Percentiles rank a stretch among this genome's conserved stretches.
Evolutionary conservation across 805 yeast genomes (phyloP).

Genomic region (Cyberlindnera sargentensis): DNA sequence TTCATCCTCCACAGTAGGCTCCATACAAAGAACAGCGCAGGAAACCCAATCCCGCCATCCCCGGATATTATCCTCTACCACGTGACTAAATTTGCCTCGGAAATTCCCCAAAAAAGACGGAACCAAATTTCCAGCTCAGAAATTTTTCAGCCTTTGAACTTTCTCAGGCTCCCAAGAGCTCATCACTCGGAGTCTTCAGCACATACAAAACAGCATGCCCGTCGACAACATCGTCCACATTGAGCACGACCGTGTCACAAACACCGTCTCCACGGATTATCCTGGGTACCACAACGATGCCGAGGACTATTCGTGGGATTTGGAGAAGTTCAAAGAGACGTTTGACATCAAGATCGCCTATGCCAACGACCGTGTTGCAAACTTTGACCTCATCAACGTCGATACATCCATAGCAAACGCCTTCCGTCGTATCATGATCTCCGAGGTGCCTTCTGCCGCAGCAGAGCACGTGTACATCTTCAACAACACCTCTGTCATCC

Average conservation of each 20-base stretch:
- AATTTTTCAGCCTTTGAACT: too few relatives aligned
- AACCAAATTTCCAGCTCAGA: too few relatives aligned
- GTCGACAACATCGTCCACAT: conserved; percentile 64
- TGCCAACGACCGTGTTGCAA: conserved; percentile 62
- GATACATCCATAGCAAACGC: conserved; percentile 96
- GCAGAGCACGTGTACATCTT: conserved; percentile 86
- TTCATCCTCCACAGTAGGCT: too few relatives aligned
- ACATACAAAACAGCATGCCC: neutral
- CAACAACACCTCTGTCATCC: conserved; percentile 94
- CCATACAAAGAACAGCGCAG: too few relatives aligned
- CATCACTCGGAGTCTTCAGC: too few relatives aligned
- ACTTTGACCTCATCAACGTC: conserved; percentile 78
- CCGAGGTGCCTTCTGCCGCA: conserved; percentile 95
- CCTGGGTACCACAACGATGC: conserved; percentile 71
- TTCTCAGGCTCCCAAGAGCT: too few relatives aligned
- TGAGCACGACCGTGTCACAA: conserved; percentile 86
- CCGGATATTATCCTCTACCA: too few relatives aligned
- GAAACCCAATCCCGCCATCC: too few relatives aligned
- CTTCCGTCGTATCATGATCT: conserved; percentile 91
- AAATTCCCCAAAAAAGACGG: too few relatives aligned
- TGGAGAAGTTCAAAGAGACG: conserved; percentile 65
- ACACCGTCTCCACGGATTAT: conserved; percentile 83
- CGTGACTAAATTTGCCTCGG: too few relatives aligned
- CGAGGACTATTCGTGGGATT: conserved; percentile 72
- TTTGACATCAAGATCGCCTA: conserved; percentile 64